Conservation (phyloP, 2,329 filamentous ascomycete species). For the Monilinia vaccinii-corymbosi region DNA sequence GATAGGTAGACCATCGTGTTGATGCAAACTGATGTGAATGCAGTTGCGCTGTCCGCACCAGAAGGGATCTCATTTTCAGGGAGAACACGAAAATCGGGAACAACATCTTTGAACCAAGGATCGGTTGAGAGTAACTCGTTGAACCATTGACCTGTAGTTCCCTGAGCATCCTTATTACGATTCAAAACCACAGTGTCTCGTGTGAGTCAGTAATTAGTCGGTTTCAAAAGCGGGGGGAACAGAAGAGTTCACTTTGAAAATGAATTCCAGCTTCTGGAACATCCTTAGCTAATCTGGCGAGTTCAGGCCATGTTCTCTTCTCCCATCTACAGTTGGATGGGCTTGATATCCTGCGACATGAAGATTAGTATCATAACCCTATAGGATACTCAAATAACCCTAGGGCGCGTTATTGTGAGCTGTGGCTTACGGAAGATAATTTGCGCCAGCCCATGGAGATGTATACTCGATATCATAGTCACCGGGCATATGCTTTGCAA, state of each 20-base stretch:
- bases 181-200: conserved; percentile 45
- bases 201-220: not conserved
- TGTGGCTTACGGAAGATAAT: conserved; percentile 59
- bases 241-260: conserved; percentile 49
- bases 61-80: conserved; percentile 47
- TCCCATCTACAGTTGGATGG: conserved; percentile 43
- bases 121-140: conserved; percentile 57
- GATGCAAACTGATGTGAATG: conserved; percentile 81
- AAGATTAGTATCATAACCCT: conserved; percentile 22
- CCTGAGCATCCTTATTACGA: conserved; percentile 20
- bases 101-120: conserved; percentile 65
- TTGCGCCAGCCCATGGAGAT: conserved; percentile 82
- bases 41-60: conserved; percentile 61
- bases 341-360: conserved; percentile 22
- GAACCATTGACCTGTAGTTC: conserved; percentile 35
- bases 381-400: not conserved
- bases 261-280: conserved; percentile 73
- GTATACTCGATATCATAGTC: conserved; percentile 89
- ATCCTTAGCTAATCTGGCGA: conserved; percentile 50
- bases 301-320: conserved; percentile 52
- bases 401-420: not conserved
- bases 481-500: conserved; percentile 86
- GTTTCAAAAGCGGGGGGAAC: not conserved
- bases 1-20: conserved; percentile 83
- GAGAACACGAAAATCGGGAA: conserved; percentile 62